Percentiles rank a stretch among this genome's conserved stretches.
These are phyloP conservation scores for Amphibolis antarctica DNA, from an alignment of 106 monocot species.

Conservation along the genomic window DNA sequence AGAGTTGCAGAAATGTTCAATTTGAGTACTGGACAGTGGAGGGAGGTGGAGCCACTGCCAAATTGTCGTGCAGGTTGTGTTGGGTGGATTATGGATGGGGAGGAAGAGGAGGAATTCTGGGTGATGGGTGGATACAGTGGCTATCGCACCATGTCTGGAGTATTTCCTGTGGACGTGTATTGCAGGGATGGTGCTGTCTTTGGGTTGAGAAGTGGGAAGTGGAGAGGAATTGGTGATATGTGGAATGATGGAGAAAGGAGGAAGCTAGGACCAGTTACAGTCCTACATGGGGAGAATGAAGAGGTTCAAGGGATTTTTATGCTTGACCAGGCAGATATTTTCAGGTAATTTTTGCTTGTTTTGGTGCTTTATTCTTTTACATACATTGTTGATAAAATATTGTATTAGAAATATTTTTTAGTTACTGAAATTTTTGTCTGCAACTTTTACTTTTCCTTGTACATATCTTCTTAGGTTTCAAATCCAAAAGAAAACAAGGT, in stretches of 20 bases:
- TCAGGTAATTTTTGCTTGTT: conserved; percentile 32
- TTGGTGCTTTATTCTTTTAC: not conserved
- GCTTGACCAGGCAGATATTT: conserved; percentile 57
- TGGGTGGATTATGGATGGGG: conserved; percentile 35
- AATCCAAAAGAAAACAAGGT: no score
- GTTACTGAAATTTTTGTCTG: no score
- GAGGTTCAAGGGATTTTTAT: conserved; percentile 39
- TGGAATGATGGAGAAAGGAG: conserved; percentile 68
- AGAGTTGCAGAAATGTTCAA: conserved; percentile 37
- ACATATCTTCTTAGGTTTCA: no score
- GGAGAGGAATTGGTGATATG: conserved; percentile 77
- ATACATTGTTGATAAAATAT: not conserved
- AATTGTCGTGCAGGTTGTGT: conserved; percentile 48
- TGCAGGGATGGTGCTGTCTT: conserved; percentile 62
- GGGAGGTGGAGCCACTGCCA: conserved; percentile 21
- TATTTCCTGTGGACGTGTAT: conserved; percentile 58
- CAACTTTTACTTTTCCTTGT: no score
- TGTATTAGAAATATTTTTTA: not conserved
- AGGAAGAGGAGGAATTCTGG: conserved; percentile 67
- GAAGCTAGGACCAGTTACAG: conserved; percentile 49
- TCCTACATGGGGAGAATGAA: conserved; percentile 36
- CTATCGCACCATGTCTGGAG: conserved; percentile 45
- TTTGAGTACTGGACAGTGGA: conserved; percentile 32
- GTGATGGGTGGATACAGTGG: conserved; percentile 74
- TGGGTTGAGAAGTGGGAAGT: conserved; percentile 50